Base-by-base conservation (phyloP, 2,329 filamentous ascomycete species). In the Coleophoma crateriformis region DNA sequence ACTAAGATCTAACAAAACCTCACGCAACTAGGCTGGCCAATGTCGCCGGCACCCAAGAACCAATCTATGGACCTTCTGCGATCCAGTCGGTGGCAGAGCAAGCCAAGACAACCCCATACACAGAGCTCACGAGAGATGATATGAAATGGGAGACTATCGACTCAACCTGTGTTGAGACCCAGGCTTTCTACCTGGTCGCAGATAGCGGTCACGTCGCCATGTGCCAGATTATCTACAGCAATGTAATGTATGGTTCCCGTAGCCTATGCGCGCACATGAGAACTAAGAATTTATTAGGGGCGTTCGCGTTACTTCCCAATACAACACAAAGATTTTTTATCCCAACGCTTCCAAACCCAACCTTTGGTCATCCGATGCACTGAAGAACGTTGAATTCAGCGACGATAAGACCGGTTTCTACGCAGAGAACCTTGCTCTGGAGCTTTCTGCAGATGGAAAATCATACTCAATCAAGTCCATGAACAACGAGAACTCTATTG, bases 151-250 rank as follows among this genome's bases (percentile, higher is more conserved):
- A 76, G 61, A 82, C 78, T 22, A 79, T 90, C 75, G 85, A 90
- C 58, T 86, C 84, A 63, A 97, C 94, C 56, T 87, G 81, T 64
- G 94, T 97, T 60, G 94, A 99, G 77, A 96, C 90, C 32, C 87
- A 96, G 74, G 90, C 81, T 55, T 99, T 96, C 74, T 99, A 99
- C 74, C 72, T 96, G 64, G 85, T 85, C 70, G 77, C 86, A 49
- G 88, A 96, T 54, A 82, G 75, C 52, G 94, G 94, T 46, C 78
- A 85, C 55, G 69, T 91, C 56, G 88, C 79, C 47, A 81, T 96
- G 69, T 82, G 82, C 53, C 94, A 99, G 77, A 79, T 97, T 71
- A 96, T 99, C 68, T 96, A 97, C 77, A 97, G 88, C 76, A 96
- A 96, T 71, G 88, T 99, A 27, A 27, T 67, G 87, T 82, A 91